phyloP scores from a whole-genome alignment of 805 yeast genomes.

The Yarrowia keelungensis region DNA sequence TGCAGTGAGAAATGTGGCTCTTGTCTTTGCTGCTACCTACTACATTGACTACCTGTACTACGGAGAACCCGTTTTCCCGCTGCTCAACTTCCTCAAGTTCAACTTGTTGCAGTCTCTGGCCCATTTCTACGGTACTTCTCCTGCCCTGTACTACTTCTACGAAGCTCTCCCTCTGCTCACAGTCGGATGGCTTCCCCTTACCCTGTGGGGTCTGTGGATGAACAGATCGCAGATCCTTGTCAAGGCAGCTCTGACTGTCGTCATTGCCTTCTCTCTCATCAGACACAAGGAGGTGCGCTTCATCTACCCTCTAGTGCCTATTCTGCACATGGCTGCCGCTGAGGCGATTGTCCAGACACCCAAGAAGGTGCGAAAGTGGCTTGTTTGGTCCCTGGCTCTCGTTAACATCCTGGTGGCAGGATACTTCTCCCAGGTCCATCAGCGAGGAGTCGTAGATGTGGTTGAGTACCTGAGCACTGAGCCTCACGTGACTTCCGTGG shows the following conservation, averaged over 20 bases:
- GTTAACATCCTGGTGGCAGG: slow-evolving; percentile 56
- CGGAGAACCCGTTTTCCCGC: slow-evolving; percentile 60
- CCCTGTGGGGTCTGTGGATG: slow-evolving; percentile 54
- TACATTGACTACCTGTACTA: slow-evolving; percentile 68
- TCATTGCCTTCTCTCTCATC: slow-evolving; percentile 66
- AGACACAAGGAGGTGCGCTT: slow-evolving; percentile 92
- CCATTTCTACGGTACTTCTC: slow-evolving; percentile 81
- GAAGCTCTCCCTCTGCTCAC: slow-evolving; percentile 84
- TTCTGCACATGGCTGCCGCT: slow-evolving; percentile 63
- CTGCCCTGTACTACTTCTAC: slow-evolving; percentile 81
- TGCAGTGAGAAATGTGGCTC: slow-evolving; percentile 44
- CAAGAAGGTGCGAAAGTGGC: slow-evolving; percentile 24
- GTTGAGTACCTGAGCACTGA: slow-evolving; percentile 59
- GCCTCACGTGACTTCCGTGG: slow-evolving; percentile 59
- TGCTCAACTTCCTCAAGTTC: slow-evolving; percentile 74
- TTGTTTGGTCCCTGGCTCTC: slow-evolving; percentile 44
- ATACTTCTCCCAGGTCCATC: slow-evolving; percentile 73
- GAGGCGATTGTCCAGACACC: slow-evolving; percentile 48
- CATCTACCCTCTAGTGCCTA: slow-evolving; percentile 82
- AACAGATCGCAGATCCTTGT: slow-evolving; percentile 46
- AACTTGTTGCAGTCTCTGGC: slow-evolving; percentile 77
- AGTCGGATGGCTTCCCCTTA: slow-evolving; percentile 69
- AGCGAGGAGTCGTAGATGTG: slow-evolving; percentile 82
- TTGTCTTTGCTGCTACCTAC: slow-evolving; percentile 52
- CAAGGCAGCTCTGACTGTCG: slow-evolving; percentile 53